Evolutionary conservation across 176 grass and related monocot genomes (phyloP).

Genomic region (Echinochloa phyllopogon): DNA sequence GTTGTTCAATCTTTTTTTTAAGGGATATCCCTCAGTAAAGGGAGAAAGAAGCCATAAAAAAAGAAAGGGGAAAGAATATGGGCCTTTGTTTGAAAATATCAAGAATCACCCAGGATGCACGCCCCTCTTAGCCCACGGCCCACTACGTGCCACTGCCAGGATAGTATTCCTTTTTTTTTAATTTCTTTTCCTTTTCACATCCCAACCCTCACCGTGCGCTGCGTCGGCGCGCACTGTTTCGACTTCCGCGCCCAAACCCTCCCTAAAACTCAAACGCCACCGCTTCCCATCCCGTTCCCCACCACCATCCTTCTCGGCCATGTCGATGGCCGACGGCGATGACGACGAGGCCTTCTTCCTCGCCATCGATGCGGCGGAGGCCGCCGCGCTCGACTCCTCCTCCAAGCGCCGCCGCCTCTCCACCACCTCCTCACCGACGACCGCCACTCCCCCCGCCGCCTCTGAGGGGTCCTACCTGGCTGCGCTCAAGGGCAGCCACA

Average conservation of each 20-base stretch:
- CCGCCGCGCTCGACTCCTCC: constrained; percentile 12
- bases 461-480: constrained; percentile 70
- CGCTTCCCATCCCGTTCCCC: not conserved
- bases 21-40: not conserved
- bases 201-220: not conserved
- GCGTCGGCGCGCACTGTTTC: constrained; percentile 23
- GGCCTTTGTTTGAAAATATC: not conserved
- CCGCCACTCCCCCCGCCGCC: constrained; percentile 25
- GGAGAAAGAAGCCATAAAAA: not conserved
- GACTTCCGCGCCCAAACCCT: constrained; percentile 23
- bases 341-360: constrained; percentile 53
- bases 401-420: constrained; percentile 51
- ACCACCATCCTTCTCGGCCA: constrained; percentile 16
- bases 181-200: not conserved
- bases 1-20: not conserved
- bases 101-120: not conserved
- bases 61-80: not conserved
- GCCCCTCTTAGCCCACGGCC: not conserved
- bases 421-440: constrained; percentile 42
- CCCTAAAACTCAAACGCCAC: constrained; percentile 35
- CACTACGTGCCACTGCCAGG: not conserved
- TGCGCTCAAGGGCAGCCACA: constrained; percentile 83
- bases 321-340: constrained; percentile 37
- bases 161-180: not conserved
- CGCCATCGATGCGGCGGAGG: constrained; percentile 40